These are phyloP conservation scores for Arachnomyces sp. DNA, from an alignment of 2,329 filamentous ascomycete genomes.

Conservation along the genomic window DNA sequence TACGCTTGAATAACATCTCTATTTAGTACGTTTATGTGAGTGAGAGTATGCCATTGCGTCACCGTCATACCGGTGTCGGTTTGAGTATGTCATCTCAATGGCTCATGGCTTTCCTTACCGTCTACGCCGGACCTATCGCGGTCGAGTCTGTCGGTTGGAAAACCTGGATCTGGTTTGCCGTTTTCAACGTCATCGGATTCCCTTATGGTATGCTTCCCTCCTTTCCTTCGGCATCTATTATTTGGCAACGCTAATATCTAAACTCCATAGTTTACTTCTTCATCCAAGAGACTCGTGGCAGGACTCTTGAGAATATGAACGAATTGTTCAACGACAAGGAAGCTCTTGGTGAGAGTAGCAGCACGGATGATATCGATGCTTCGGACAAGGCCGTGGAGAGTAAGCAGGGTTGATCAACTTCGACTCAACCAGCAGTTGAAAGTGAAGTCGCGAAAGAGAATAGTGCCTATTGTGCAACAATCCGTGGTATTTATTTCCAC, in stretches of 20 bases:
- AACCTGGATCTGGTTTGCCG: constrained; percentile 26
- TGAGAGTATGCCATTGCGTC: constrained; percentile 28
- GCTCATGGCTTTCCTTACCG: constrained; percentile 29
- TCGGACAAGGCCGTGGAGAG: too few relatives aligned
- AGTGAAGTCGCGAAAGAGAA: too few relatives aligned
- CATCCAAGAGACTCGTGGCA: constrained; percentile 20
- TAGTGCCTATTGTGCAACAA: too few relatives aligned
- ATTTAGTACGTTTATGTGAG: constrained; percentile 24
- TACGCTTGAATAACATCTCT: neutral
- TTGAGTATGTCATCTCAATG: constrained; percentile 25
- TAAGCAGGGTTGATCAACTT: too few relatives aligned
- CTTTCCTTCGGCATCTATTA: constrained; percentile 3
- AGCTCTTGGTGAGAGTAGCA: neutral
- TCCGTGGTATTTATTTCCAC: too few relatives aligned
- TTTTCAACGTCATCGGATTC: constrained; percentile 26
- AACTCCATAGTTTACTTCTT: constrained; percentile 18
- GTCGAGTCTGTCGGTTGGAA: constrained; percentile 27
- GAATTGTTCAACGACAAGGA: constrained; percentile 10
- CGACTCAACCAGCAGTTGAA: too few relatives aligned
- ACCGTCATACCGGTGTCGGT: constrained; percentile 28
- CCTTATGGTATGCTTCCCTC: constrained; percentile 16
- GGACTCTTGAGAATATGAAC: constrained; percentile 23
- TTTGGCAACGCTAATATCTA: neutral
- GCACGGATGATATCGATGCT: neutral
- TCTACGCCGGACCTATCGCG: constrained; percentile 28